A percentile compares a stretch with the other conserved stretches of the same genome.
Evolutionary conservation across 306 rosid genomes (phyloP).

Genomic region (Hippophae rhamnoides): DNA sequence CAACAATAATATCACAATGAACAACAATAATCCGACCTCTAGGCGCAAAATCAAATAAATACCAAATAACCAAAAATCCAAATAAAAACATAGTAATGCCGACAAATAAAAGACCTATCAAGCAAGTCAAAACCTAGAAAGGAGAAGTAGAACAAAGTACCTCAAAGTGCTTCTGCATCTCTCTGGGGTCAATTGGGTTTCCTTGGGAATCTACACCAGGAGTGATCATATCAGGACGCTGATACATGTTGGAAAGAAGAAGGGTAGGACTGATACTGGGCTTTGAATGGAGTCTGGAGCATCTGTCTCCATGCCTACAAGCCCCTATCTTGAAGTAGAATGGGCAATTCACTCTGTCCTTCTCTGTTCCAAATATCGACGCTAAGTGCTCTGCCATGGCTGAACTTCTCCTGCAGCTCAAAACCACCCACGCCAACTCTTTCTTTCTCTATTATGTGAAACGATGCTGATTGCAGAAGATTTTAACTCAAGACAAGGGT

Average conservation of each 20-base stretch:
- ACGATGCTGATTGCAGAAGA: too few species aligned
- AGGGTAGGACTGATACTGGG: conserved; percentile 66
- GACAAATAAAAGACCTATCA: too few species aligned
- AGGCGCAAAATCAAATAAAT: too few species aligned
- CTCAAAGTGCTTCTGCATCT: conserved; percentile 55
- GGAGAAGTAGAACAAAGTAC: not conserved
- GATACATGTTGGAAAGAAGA: conserved; percentile 65
- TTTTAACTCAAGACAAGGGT: too few species aligned
- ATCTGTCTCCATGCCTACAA: conserved; percentile 66
- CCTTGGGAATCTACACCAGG: conserved; percentile 64
- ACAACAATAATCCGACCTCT: too few species aligned
- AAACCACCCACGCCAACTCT: too few species aligned
- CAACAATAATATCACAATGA: too few species aligned
- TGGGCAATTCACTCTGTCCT: conserved; percentile 69
- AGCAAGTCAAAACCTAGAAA: not conserved
- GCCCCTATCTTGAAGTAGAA: conserved; percentile 82
- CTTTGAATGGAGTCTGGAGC: conserved; percentile 60
- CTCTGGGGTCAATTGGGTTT: conserved; percentile 45
- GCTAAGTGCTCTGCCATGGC: conserved; percentile 69
- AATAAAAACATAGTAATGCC: too few species aligned
- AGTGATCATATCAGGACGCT: conserved; percentile 64
- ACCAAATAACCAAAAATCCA: too few species aligned
- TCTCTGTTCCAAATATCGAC: conserved; percentile 66
- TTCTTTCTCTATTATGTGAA: too few species aligned
- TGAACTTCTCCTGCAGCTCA: too few species aligned